Conservation (phyloP, 2,329 filamentous ascomycete genomes). For the Penicillium expansum region DNA sequence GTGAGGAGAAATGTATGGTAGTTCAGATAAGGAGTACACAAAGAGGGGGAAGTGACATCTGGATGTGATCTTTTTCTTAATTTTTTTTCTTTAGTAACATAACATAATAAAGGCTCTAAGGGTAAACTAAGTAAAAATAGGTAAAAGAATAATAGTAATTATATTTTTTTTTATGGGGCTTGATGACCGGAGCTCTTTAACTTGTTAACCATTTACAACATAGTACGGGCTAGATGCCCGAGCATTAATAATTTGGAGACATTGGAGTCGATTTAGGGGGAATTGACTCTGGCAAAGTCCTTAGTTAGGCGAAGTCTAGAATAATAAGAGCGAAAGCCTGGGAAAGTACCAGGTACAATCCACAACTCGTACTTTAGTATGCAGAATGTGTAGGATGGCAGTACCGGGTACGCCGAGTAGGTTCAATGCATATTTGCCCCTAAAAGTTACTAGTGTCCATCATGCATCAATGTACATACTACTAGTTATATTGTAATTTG, state of each 20-base stretch:
- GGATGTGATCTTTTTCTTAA: not conserved
- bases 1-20: not conserved
- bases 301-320: not conserved
- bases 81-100: not conserved
- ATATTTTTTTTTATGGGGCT: constrained; percentile 13
- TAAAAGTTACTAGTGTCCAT: not conserved
- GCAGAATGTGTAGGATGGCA: not conserved
- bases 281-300: not conserved
- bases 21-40: constrained; percentile 1
- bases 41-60: not conserved
- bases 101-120: not conserved
- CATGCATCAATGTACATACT: not conserved
- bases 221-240: not conserved
- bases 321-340: not conserved
- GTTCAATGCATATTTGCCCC: not conserved
- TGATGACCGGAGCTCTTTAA: not conserved
- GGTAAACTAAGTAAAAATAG: constrained; percentile 1
- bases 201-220: not conserved
- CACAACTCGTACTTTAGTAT: constrained; percentile 5
- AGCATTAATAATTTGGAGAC: not conserved
- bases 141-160: not conserved
- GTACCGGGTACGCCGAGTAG: not conserved
- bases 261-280: not conserved
- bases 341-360: not conserved
- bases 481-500: not conserved